Evolutionary conservation across 306 rosid genomes (phyloP), one percentile per base, ranked within the genome.

Genomic region (Begonia peltatifolia): DNA sequence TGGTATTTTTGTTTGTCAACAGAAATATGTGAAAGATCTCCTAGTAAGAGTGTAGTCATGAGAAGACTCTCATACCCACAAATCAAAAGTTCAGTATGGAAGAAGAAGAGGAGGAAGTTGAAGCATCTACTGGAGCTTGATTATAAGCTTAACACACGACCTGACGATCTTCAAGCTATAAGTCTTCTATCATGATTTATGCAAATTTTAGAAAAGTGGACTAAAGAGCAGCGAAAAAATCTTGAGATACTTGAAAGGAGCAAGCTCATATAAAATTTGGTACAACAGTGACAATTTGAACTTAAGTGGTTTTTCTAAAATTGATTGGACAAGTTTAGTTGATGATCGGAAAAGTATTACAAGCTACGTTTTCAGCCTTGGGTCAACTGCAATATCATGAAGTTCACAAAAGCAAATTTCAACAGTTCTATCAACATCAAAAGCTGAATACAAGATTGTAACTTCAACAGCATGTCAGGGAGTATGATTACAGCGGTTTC

Each of bases 351-450:
- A 47, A 14, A 47, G 44, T 22, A 46, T 14, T 7, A 46, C 46
- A n/a, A 9, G 53, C 9, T 58, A 58, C 18, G 12, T 57, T 6
- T 57, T 57, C 23, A 12, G 43, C 10, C 10, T 57, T 8, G 53
- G 43, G 0, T 20, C 43, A 6, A 57, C 30, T 3, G n/a, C 0
- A 0, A 58, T 58, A 0, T 23, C 44, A 2, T 47, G 46, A 36
- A n/a, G 25, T 8, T 55, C 25, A 41, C 14, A 6, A 14, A 55
- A 55, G 9, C 48, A 41, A 55, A 41, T 14, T n/a, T 3, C 23
- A 6, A 13, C 17, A 14, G 14, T 36, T 13, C 42, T 41, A 41
- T 42, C 46, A 9, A 2, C 46, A 42, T 9, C 46, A 42, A 6
- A 42, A 42, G 46, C 9, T 42, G 46, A 42, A 12, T 42, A 42